These are phyloP conservation scores for Tetracladium maxilliforme DNA, from an alignment of 2,329 filamentous ascomycete genomes.

Conservation along the genomic window DNA sequence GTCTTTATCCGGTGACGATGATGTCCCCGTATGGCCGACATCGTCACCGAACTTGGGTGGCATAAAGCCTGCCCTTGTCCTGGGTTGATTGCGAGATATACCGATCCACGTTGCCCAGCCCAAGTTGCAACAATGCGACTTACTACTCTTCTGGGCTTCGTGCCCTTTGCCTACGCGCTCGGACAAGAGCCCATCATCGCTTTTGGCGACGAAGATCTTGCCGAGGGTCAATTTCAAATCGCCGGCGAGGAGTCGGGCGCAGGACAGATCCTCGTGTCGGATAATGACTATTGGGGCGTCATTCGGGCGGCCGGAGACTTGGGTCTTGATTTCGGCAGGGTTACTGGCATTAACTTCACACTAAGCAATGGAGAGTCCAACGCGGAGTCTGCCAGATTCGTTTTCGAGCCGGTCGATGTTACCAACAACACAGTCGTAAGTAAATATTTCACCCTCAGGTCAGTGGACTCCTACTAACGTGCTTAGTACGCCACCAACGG, in stretches of 20 bases:
- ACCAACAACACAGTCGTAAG: too few relatives aligned
- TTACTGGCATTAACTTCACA: slow-evolving; percentile 50
- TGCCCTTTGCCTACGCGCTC: slow-evolving; percentile 18
- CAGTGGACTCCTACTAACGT: too few relatives aligned
- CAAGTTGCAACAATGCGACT: too few relatives aligned
- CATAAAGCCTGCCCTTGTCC: too few relatives aligned
- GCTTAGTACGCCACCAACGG: too few relatives aligned
- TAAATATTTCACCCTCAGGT: too few relatives aligned
- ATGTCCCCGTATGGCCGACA: too few relatives aligned
- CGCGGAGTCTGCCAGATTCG: slow-evolving; percentile 21
- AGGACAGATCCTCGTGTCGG: slow-evolving; percentile 38
- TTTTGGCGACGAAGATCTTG: too few relatives aligned
- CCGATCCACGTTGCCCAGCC: too few relatives aligned
- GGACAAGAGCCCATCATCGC: slow-evolving; percentile 33
- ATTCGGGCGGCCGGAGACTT: slow-evolving; percentile 53
- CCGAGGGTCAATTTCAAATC: slow-evolving; percentile 12
- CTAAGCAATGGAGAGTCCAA: slow-evolving; percentile 30
- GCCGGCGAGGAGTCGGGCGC: slow-evolving; percentile 18
- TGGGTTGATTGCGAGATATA: too few relatives aligned
- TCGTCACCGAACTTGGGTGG: too few relatives aligned
- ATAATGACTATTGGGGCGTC: slow-evolving; percentile 51
- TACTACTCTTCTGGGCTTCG: slow-evolving; percentile 9
- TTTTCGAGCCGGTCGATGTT: slow-evolving; percentile 26
- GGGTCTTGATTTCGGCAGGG: slow-evolving; percentile 53
- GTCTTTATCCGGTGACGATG: too few relatives aligned